phyloP scores from a whole-genome alignment of 495 filamentous ascomycete genomes.

The Staphylotrichum longicolle region DNA sequence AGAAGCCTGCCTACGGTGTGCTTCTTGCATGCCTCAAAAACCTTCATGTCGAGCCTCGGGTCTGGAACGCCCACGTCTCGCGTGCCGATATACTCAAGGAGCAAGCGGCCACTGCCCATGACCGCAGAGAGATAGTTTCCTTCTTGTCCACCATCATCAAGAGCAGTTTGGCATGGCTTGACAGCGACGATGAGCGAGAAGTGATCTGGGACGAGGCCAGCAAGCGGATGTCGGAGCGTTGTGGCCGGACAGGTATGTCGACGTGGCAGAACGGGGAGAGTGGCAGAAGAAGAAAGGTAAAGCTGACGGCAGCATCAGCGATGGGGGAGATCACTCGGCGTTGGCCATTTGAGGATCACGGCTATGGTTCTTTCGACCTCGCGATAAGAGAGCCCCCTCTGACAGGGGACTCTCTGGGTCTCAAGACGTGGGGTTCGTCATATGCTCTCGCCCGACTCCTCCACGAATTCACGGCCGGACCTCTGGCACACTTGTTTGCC shows the following conservation, averaged over 20 bases:
- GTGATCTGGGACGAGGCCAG: conserved; percentile 76
- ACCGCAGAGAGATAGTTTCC: conserved; percentile 43
- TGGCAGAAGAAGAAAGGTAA: background rate
- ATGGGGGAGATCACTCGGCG: conserved; percentile 75
- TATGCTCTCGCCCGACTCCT: conserved; percentile 82
- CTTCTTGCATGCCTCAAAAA: conserved; percentile 39
- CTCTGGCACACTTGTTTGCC: conserved; percentile 41
- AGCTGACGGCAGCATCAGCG: conserved; percentile 42
- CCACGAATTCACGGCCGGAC: conserved; percentile 34
- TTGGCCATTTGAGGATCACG: conserved; percentile 58
- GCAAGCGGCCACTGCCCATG: conserved; percentile 24
- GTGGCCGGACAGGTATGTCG: conserved; percentile 59
- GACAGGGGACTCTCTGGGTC: conserved; percentile 81
- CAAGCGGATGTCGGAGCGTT: conserved; percentile 74
- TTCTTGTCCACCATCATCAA: conserved; percentile 79
- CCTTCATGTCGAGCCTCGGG: conserved; percentile 41
- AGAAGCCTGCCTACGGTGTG: conserved; percentile 41
- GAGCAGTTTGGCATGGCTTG: conserved; percentile 71
- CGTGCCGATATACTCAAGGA: conserved; percentile 35
- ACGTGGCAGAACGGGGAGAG: background rate
- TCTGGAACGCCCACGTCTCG: conserved; percentile 38
- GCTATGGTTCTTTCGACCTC: conserved; percentile 50
- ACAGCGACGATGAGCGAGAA: conserved; percentile 67
- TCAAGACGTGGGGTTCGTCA: conserved; percentile 90
- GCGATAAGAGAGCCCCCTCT: conserved; percentile 81